Evolutionary conservation across 2,329 filamentous ascomycete genomes (phyloP), one percentile per base, ranked within the genome.

Genomic region (Fusarium sp.): DNA sequence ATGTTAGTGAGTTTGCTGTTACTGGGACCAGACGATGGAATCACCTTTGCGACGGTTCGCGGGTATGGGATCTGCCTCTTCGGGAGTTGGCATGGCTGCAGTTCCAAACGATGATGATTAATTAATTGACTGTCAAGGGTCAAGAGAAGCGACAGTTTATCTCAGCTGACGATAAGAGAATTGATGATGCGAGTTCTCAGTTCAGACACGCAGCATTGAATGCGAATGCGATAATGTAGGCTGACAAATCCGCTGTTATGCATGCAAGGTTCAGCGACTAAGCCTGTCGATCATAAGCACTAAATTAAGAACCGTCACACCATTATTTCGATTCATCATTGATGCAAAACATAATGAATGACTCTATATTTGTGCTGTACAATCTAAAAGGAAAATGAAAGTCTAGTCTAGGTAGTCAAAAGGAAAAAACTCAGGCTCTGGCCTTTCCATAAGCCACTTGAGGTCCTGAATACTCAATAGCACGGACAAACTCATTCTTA

Each of bases 401-500:
- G 10, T 25, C 25, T 25, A 8, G 25, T 25, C 25, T n/a, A n/a
- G n/a, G n/a, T n/a, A n/a, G n/a, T n/a, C n/a, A n/a, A n/a, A n/a
- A n/a, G 18, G 13, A 25, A 13, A 48, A 15, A 2, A 13, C 14
- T 42, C 49, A 60, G 13, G 40, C 41, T 21, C 62, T 64, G 3
- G 36, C 42, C 23, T 37, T 63, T 4, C 71, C 71, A 36, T 73
- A 73, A 0, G 58, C 18, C 42, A 48, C 43, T 46, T 61, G 42
- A 41, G 63, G 54, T 17, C 71, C 74, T 2, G 67, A 72, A 11
- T 76, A 69, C 37, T 71, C 59, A 9, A 72, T 53, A 15, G 54
- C 64, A 11, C 72, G 67, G 11, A 68, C 25, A 52, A 66, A 61
- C 66, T 76, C 71, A 62, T 76, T 58, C 62, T 75, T 76, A 6